Base-by-base conservation (phyloP, 1,139 yeast genomes). In the Blastobotrys apis region DNA sequence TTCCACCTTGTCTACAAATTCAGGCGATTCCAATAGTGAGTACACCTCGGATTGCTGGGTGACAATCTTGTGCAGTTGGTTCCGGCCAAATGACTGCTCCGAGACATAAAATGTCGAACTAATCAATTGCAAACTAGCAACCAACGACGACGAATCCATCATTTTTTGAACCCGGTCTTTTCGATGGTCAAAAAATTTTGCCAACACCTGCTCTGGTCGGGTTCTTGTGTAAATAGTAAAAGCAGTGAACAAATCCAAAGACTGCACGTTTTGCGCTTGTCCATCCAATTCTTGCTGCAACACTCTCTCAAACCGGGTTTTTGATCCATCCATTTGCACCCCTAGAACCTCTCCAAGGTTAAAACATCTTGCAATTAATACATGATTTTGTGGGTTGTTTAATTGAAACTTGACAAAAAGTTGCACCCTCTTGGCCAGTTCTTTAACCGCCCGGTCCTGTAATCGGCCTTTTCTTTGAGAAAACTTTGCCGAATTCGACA, bases 21-120 rank as follows among this genome's bases (percentile, higher is more conserved):
- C 61, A 0, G 60, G 57, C 13, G 51, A 22, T 10, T 51, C 56
- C 17, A 58, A 45, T n/a, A 58, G 39, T 2, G 53, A 41, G 39
- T 55, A 58, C 5, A 51, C 50, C 6, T 46, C 51, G 3, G 25
- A 33, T 39, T 57, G 58, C 34, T 56, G 59, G 13, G 36, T 38
- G 9, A 54, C 47, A 20, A 50, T 27, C 17, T 53, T 41, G 20
- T 48, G 49, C 12, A 56, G 42, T 23, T 53, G 52, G 39, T 55
- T 53, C 38, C 53, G 54, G 31, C 52, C 46, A 30, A 52, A 55
- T 6, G 51, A 53, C n/a, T 45, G 45, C 16, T 55, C 52, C 3
- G 51, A 47, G 15, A 54, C 39, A 17, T 44, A 39, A 12, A 56
- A 36, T 0, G 60, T 49, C 6, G 55, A 46, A 30, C 57, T 51